A percentile compares a stretch with the other conserved stretches of the same genome.
Evolutionary conservation across 768 basidiomycete species (phyloP).

Genomic region (Gymnopilus junonius): DNA sequence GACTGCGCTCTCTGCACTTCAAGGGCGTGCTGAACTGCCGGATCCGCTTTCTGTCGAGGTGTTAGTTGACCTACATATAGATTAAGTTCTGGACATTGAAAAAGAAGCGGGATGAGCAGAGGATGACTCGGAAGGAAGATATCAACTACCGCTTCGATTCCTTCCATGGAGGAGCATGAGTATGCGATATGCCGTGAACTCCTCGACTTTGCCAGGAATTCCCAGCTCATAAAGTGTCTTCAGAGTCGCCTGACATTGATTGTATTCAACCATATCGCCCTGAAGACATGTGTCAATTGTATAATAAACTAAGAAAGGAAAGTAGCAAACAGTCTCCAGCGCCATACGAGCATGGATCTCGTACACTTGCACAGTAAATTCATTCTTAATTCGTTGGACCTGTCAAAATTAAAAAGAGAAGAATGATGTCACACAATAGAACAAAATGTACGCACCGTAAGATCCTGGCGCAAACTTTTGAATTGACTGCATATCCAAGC

Average conservation of each 20-base stretch:
- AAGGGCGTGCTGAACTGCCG: slow-evolving; percentile 87
- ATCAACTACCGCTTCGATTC: slow-evolving; percentile 85
- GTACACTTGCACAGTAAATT: slow-evolving; percentile 96
- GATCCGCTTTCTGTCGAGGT: slow-evolving; percentile 80
- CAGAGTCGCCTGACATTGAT: slow-evolving; percentile 93
- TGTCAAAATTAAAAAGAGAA: slow-evolving; percentile 33
- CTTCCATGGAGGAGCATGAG: slow-evolving; percentile 94
- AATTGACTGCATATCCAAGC: slow-evolving; percentile 97
- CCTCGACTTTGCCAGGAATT: slow-evolving; percentile 89
- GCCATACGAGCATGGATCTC: slow-evolving; percentile 99
- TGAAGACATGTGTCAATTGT: slow-evolving; percentile 34
- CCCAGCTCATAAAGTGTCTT: slow-evolving; percentile 92
- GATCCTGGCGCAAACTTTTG: slow-evolving; percentile 95
- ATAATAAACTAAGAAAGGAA: background rate
- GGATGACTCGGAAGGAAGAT: background rate
- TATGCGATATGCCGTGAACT: slow-evolving; percentile 97
- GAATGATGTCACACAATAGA: background rate
- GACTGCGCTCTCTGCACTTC: slow-evolving; percentile 87
- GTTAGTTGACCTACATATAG: slow-evolving; percentile 98
- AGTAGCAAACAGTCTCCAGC: slow-evolving; percentile 43
- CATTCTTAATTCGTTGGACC: slow-evolving; percentile 99
- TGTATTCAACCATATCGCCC: slow-evolving; percentile 99
- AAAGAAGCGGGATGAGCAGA: background rate
- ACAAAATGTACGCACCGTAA: slow-evolving; percentile 72
- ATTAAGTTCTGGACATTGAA: slow-evolving; percentile 87